These are phyloP conservation scores for Cardamine resedifolia DNA, from an alignment of 345 rosid species.

Conservation along the genomic window DNA sequence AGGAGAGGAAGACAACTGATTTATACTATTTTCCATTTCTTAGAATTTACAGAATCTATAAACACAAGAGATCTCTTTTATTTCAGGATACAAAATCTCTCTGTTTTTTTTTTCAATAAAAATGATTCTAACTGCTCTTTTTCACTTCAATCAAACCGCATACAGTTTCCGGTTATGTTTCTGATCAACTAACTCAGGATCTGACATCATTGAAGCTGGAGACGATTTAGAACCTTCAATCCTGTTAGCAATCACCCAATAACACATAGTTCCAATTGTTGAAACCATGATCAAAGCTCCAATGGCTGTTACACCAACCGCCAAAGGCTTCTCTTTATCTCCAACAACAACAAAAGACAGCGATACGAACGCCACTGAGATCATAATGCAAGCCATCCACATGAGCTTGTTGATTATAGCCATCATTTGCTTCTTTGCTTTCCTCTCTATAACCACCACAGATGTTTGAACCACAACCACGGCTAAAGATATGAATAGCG, in stretches of 20 bases:
- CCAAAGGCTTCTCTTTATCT: constrained; percentile 53
- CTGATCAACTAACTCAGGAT: constrained; percentile 54
- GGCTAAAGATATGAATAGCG: constrained; percentile 89
- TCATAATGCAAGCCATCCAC: constrained; percentile 91
- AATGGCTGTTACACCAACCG: constrained; percentile 51
- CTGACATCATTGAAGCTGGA: constrained; percentile 62
- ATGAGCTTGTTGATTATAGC: constrained; percentile 86
- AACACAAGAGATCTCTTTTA: constrained; percentile 17
- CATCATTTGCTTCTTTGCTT: constrained; percentile 84
- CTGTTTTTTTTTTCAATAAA: constrained; percentile 21
- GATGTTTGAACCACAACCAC: constrained; percentile 98
- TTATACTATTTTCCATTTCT: background rate
- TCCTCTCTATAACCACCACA: constrained; percentile 74
- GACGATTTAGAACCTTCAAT: constrained; percentile 58
- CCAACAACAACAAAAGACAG: constrained; percentile 81
- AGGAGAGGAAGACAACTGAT: constrained; percentile 35
- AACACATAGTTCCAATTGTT: constrained; percentile 86
- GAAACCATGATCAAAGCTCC: constrained; percentile 78
- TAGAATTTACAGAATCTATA: constrained; percentile 16
- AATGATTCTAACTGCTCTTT: background rate
- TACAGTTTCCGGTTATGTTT: constrained; percentile 62
- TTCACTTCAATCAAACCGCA: constrained; percentile 52
- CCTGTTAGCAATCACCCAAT: constrained; percentile 75
- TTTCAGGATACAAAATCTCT: constrained; percentile 27
- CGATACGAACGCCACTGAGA: constrained; percentile 80